These are phyloP conservation scores for Xylariaceae sp. DNA, from an alignment of 2,329 filamentous ascomycete species.

Conservation along the genomic window DNA sequence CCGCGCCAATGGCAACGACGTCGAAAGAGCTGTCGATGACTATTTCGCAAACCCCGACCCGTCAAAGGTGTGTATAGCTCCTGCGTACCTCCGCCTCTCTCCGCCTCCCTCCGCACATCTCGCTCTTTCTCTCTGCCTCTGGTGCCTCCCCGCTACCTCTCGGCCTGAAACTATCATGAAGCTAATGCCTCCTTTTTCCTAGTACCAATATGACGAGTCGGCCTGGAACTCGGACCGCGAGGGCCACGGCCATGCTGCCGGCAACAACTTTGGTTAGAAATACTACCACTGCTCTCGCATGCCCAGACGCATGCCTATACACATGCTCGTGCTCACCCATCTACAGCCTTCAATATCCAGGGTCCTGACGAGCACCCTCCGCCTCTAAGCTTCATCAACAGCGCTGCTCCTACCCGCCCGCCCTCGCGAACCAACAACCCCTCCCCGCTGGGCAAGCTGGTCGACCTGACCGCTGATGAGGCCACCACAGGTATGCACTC, in stretches of 20 bases:
- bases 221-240: constrained; percentile 54
- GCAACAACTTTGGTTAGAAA: constrained; percentile 40
- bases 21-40: constrained; percentile 49
- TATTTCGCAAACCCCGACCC: constrained; percentile 48
- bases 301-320: not conserved
- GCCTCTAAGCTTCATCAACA: constrained; percentile 39
- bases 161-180: too few relatives aligned
- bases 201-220: constrained; percentile 35
- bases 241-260: constrained; percentile 42
- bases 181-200: too few relatives aligned
- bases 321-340: constrained; percentile 12
- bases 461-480: constrained; percentile 46
- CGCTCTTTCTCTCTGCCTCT: too few relatives aligned
- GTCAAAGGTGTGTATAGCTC: constrained; percentile 33
- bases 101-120: too few relatives aligned
- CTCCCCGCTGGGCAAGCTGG: constrained; percentile 54
- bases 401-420: constrained; percentile 56
- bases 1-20: constrained; percentile 45
- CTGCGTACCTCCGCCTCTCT: not conserved
- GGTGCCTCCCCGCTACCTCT: not conserved
- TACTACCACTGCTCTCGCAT: not conserved
- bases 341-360: constrained; percentile 55
- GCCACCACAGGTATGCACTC: constrained; percentile 38
- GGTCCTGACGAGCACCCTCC: constrained; percentile 45
- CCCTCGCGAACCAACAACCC: constrained; percentile 58